Evolutionary conservation across 106 monocot genomes (phyloP), one percentile per base, ranked within the genome.

Genomic region (Dendrobium catenatum): DNA sequence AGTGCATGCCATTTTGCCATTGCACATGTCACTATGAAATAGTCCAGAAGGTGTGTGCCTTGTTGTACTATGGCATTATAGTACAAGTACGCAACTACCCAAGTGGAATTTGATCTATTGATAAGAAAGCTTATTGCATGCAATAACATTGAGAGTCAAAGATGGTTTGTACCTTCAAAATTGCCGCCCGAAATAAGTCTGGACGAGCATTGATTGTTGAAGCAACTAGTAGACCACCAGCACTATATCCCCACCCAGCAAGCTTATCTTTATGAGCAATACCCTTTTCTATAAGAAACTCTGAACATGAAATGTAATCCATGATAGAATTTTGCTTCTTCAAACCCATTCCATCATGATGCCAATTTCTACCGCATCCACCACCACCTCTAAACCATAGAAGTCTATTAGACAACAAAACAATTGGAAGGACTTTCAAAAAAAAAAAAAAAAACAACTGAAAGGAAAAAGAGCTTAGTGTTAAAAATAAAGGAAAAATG

Each of bases 241-340:
- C 98, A 85, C 95, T 91, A 82, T 91, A 95, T 80, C 98, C 98
- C 95, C 95, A 99, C 68, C 89, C 95, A 82, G 98, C 93, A 78
- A 99, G 91, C 76, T 89, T 99, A 83, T 91, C 89, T 70, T 91
- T 85, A 73, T 91, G 78, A 33, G 90, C 86, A 73, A 99, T 83
- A 26, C 88, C 87, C 80, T 90, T 82, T n/a, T 87, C 68, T 58
- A 93, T 86, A 75, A 99, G 85, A 85, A 91, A 93, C 54, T 93
- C 85, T n/a, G 91, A 93, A 84, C 98, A 99, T 55, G 95, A 90
- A 81, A 99, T 55, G 72, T 85, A 99, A 80, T 99, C 98, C 76
- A 77, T 82, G 67, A 99, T 85, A 42, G 98, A 99, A 81, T 99
- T 99, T 70, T 84, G 78, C 64, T 99, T 99, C 73, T 87, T 90